Percentiles rank a stretch among this genome's conserved stretches.
phyloP scores from a whole-genome alignment of 805 yeast species.

The Metschnikowia amazonensis region DNA sequence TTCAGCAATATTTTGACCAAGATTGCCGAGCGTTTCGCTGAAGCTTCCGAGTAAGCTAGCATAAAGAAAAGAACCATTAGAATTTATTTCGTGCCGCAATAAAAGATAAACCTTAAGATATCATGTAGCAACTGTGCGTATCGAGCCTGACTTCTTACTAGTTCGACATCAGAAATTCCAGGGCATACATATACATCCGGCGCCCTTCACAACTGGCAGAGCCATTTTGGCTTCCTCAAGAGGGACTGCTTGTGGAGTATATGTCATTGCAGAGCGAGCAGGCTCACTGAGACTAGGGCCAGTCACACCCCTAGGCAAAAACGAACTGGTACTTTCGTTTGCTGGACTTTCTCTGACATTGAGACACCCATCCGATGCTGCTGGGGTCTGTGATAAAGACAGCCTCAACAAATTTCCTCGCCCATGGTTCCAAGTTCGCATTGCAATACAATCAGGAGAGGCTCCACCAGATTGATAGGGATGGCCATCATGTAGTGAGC shows the following conservation, averaged over 20 bases:
- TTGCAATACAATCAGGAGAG: background rate
- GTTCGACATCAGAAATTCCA: background rate
- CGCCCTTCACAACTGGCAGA: background rate
- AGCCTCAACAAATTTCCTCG: background rate
- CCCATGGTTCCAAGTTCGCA: background rate
- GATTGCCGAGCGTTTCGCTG: constrained; percentile 90
- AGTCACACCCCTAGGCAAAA: constrained; percentile 11
- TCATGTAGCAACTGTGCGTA: background rate
- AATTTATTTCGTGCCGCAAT: constrained; percentile 8
- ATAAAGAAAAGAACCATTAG: constrained; percentile 4
- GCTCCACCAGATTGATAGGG: constrained; percentile 15
- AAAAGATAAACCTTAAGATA: background rate
- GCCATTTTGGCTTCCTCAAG: constrained; percentile 7
- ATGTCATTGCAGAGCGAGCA: constrained; percentile 6
- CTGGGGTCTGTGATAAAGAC: background rate
- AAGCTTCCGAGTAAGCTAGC: constrained; percentile 72
- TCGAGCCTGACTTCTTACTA: background rate
- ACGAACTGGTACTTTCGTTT: constrained; percentile 13
- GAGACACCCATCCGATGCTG: constrained; percentile 1
- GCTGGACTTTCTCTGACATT: constrained; percentile 7
- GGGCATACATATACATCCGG: constrained; percentile 1
- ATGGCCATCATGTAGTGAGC: constrained; percentile 11
- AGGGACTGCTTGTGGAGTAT: constrained; percentile 15
- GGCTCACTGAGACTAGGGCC: constrained; percentile 9
- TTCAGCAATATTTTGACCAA: constrained; percentile 70